A percentile compares a stretch with the other conserved stretches of the same genome.
These are phyloP conservation scores for Termitomyces sp. DNA, from an alignment of 768 basidiomycete genomes.

Conservation along the genomic window DNA sequence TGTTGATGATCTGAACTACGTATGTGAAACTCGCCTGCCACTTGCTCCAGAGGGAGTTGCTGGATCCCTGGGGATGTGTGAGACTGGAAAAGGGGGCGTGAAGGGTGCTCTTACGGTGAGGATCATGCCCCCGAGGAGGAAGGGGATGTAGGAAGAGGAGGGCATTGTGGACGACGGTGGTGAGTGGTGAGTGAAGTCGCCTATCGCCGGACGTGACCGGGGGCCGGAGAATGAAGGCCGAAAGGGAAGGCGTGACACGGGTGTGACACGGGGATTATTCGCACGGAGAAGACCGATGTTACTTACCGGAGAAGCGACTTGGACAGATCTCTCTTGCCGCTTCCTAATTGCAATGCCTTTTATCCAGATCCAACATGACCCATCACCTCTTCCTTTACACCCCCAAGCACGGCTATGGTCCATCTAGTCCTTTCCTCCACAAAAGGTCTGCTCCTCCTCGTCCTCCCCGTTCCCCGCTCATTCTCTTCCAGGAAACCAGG, in stretches of 20 bases:
- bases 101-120: constrained; percentile 57
- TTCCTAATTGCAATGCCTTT: constrained; percentile 34
- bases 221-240: constrained; percentile 8
- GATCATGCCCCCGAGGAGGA: constrained; percentile 92
- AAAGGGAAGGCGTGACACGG: neutral
- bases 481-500: constrained; percentile 50
- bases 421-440: constrained; percentile 62
- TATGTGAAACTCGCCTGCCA: constrained; percentile 57
- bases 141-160: constrained; percentile 61
- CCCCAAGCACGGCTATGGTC: constrained; percentile 49
- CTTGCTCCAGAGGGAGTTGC: constrained; percentile 80
- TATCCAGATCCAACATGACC: constrained; percentile 34
- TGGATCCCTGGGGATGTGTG: constrained; percentile 52
- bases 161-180: constrained; percentile 48
- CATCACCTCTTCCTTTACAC: constrained; percentile 24
- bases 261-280: constrained; percentile 19
- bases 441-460: constrained; percentile 35
- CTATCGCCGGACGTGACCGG: constrained; percentile 13
- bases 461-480: constrained; percentile 1
- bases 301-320: constrained; percentile 30
- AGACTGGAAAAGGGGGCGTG: neutral
- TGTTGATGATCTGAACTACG: too few species aligned
- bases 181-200: too few species aligned
- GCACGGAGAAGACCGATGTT: constrained; percentile 28
- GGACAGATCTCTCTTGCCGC: constrained; percentile 33